Base-by-base conservation (phyloP, 176 grass and related monocot genomes). In the Musa acuminata region DNA sequence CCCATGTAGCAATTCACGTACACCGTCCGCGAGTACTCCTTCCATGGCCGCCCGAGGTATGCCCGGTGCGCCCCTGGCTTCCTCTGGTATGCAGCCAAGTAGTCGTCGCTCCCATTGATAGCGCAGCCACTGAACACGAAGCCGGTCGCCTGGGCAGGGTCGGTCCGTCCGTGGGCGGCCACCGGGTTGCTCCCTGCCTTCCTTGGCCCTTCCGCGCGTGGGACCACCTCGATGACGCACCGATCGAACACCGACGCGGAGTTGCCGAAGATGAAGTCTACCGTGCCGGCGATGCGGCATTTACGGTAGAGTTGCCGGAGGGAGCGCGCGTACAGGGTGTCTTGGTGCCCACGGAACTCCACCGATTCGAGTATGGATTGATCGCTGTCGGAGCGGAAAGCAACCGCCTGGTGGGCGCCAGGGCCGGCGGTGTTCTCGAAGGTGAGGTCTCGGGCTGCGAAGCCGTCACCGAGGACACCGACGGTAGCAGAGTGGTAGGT, bases 11-110 rank as follows among this genome's bases (percentile, higher is more conserved):
- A 90, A 20, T 84, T 72, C 17, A 91, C 64, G 69, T 85, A 87
- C 67, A 98, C 59, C 16, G 84, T 89, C 75, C 86, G 87, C 0
- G 88, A 72, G 75, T 89, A 93, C 78, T 91, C 90, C 77, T 98
- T 98, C 94, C 94, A 98, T 29, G 90, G 94, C 10, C 94, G 84
- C 13, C 94, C 94, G 67, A 98, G 77, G 72, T 93, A 98, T 53
- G 88, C 57, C 55, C 80, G 58, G 63, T 98, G 83, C 0, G 84
- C 89, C 23, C 66, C 35, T 1, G 85, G 86, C 13, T 87, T 93
- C 59, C 73, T 72, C 68, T 4, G 35, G 59, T 85, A 91, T 68
- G 90, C 70, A 2, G 25, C 64, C 20, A 85, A 12, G 76, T 87
- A 93, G 51, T 91, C 88, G 3, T 57, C 65, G 73, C 49, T 85